Percentiles rank a stretch among this genome's conserved stretches.
Conservation (phyloP, 306 rosid genomes). For the Cotoneaster glaucophyllus region DNA sequence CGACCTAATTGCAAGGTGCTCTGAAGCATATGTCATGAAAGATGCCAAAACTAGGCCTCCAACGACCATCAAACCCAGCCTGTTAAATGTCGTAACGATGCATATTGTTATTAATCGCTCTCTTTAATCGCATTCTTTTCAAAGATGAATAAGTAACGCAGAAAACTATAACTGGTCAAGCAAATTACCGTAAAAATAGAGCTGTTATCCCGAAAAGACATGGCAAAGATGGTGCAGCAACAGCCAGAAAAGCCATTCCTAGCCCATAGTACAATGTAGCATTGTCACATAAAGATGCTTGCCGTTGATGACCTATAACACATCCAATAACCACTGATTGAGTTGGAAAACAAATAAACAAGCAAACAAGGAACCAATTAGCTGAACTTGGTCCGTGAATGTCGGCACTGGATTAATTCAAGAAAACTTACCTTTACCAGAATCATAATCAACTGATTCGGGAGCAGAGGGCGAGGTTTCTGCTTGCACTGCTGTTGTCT, state of each 20-base stretch:
- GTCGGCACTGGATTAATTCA: background rate
- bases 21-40: conserved; percentile 92
- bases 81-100: conserved; percentile 23
- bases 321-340: background rate
- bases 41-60: conserved; percentile 81
- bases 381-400: background rate
- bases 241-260: conserved; percentile 83
- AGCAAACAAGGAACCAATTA: background rate
- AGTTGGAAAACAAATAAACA: background rate
- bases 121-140: background rate
- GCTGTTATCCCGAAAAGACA: conserved; percentile 85
- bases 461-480: conserved; percentile 43
- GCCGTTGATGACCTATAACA: conserved; percentile 79
- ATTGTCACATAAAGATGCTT: conserved; percentile 45
- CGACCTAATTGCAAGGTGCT: conserved; percentile 79
- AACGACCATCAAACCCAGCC: conserved; percentile 86
- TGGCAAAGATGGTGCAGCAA: conserved; percentile 84
- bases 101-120: background rate
- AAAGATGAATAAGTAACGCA: background rate
- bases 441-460: conserved; percentile 60
- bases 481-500: conserved; percentile 39
- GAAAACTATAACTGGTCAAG: background rate
- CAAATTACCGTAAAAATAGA: conserved; percentile 65
- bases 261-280: conserved; percentile 63
- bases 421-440: conserved; percentile 62